Base-by-base conservation (phyloP, 106 monocot species). In the Narthecium ossifragum region DNA sequence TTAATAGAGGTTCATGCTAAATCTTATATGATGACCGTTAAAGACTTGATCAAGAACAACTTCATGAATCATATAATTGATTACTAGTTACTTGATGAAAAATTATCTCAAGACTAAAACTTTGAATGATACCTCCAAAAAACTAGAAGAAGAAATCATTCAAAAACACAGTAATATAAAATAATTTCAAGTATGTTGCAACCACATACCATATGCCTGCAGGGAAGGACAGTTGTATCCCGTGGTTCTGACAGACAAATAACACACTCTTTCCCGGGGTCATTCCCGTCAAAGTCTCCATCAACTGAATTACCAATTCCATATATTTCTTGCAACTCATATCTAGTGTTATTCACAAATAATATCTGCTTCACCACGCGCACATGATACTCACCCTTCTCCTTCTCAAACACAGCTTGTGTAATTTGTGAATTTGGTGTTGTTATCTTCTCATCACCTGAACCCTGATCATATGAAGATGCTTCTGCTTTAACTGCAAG, bases 261-360 rank as follows among this genome's bases (percentile, higher is more conserved):
- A 9, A 87, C 82, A 56, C 86, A 87, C 50, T 87, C 86, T 66
- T 82, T 87, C 30, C 78, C 86, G 27, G 78, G 71, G 63, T 82
- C 86, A 69, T 79, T 82, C 6, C 60, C 78, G 56, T 86, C 81
- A 66, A 57, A 64, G 28, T 86, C 78, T 26, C 63, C 53, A 7
- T 75, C 86, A 64, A 86, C 74, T 5, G 86, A 87, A 59, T 82
- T 78, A 2, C 86, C 86, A 38, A 87, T 87, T 18, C 86, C 82
- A 53, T 87, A 87, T 20, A 87, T 87, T 65, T 87, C 82, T 45
- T 87, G 86, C 68, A 87, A 53, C 31, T 87, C 82, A 49, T 82
- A 87, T 53, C 82, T 57, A 48, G 57, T 66, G 37, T 58, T 61
- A 56, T 66, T 69, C 8, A 78, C 78, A 78, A 82, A 87, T 47